Base-by-base conservation (phyloP, 2,329 filamentous ascomycete genomes). In the Aspergillus pseudoterreus region DNA sequence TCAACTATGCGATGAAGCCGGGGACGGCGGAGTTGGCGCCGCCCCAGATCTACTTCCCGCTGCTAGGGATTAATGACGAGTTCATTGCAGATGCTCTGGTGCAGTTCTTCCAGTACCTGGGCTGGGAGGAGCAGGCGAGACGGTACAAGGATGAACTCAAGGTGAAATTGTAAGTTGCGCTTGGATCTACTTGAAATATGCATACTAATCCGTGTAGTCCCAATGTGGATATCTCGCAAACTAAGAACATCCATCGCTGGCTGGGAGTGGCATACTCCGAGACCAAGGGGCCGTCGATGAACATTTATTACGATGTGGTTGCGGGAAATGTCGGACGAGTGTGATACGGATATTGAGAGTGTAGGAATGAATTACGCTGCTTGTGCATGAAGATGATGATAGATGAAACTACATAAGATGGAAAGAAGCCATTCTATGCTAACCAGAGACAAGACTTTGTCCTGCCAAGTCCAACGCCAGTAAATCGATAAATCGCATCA, bases 11-110 rank as follows among this genome's bases (percentile, higher is more conserved):
- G 15, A 24, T 45, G 43, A 21, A 24, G 14, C 43, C 43, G 22
- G 43, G 43, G 22, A 45, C 21, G 6, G 14, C 43, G 24, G 43
- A 21, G 4, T 27, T 45, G n/a, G 27, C 27, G 27, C 27, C 22
- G 43, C 43, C 43, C 43, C 43, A 45, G 14, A 45, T 45, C 43
- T 45, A 45, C 43, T 45, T 45, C 10, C 43, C 43, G 12, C 15
- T 45, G 43, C 43, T 45, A 5, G 43, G 43, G 1, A 24, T 45
- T 12, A 45, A 45, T 32, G 43, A 45, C 43, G 43, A 32, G 43
- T 45, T 45, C 14, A 45, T 45, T n/a, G 43, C 43, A n/a, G 43
- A 45, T 32, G 43, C 43, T 2, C 32, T 45, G 24, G 27, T 45
- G 22, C 11, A 45, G 14, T 45, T 45, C 24, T 45, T 45, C 43